These are phyloP conservation scores for Hypericum androsaemum DNA, from an alignment of 345 rosid species.

Conservation along the genomic window DNA sequence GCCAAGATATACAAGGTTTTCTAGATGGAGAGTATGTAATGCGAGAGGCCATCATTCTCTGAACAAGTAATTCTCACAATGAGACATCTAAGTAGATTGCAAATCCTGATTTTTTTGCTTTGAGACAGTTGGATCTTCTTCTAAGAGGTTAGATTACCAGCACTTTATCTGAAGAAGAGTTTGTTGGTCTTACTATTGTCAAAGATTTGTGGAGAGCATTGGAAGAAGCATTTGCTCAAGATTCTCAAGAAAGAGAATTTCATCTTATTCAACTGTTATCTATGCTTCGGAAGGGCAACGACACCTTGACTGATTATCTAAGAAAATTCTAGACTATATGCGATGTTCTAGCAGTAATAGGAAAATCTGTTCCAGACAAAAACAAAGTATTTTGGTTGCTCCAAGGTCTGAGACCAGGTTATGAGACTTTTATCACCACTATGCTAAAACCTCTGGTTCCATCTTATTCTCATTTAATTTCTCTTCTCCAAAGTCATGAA, in stretches of 20 bases:
- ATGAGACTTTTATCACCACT: slow-evolving; percentile 9
- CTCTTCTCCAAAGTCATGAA: slow-evolving; percentile 4
- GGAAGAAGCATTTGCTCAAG: slow-evolving; percentile 6
- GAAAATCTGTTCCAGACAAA: slow-evolving; percentile 3
- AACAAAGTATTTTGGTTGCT: slow-evolving; percentile 10
- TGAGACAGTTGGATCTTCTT: slow-evolving; percentile 5
- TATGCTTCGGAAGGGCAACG: background rate
- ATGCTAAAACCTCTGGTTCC: slow-evolving; percentile 9
- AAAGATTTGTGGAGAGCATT: slow-evolving; percentile 1
- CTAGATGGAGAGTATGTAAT: background rate
- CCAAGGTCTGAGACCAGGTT: slow-evolving; percentile 3
- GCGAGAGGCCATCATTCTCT: background rate
- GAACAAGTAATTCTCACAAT: too few species aligned
- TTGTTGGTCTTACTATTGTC: background rate
- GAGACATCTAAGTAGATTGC: too few species aligned
- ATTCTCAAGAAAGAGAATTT: slow-evolving; percentile 8
- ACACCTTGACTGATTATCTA: background rate
- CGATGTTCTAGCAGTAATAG: slow-evolving; percentile 8
- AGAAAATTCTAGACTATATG: slow-evolving; percentile 1
- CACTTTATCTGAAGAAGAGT: slow-evolving; percentile 3
- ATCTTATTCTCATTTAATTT: slow-evolving; percentile 7
- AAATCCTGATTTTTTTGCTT: too few species aligned
- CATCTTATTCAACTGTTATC: background rate
- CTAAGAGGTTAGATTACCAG: slow-evolving; percentile 7
- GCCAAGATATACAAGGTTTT: background rate